phyloP scores from a whole-genome alignment of 768 basidiomycete genomes.

The Pisolithus albus region DNA sequence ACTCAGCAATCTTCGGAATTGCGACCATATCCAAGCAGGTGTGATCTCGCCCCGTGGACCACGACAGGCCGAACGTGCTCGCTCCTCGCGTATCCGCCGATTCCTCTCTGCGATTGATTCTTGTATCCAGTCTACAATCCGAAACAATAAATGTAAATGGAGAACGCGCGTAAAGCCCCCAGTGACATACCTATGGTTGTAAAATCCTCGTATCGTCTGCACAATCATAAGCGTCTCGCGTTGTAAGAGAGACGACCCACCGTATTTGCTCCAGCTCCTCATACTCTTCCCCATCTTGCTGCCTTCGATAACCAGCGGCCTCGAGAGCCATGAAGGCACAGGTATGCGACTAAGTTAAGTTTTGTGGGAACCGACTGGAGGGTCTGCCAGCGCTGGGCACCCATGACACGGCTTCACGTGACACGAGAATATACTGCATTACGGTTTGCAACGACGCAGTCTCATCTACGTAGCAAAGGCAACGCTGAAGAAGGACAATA shows the following conservation, averaged over 20 bases:
- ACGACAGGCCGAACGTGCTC: constrained; percentile 37
- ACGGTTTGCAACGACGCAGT: too few relatives aligned
- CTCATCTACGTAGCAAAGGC: too few relatives aligned
- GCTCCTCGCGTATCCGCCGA: constrained; percentile 55
- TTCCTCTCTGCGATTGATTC: constrained; percentile 88
- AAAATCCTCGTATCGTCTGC: constrained; percentile 90
- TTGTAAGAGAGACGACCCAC: constrained; percentile 28
- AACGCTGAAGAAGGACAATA: too few relatives aligned
- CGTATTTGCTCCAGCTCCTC: constrained; percentile 64
- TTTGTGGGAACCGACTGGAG: neutral
- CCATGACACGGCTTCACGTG: too few relatives aligned
- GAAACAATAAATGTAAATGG: constrained; percentile 7
- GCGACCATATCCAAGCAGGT: constrained; percentile 53
- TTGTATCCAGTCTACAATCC: constrained; percentile 83
- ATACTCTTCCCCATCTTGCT: constrained; percentile 33
- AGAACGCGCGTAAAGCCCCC: constrained; percentile 6
- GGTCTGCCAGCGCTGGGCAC: neutral
- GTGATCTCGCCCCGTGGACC: constrained; percentile 47
- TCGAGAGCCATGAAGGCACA: constrained; percentile 16
- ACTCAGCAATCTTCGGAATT: constrained; percentile 51
- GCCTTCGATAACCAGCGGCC: constrained; percentile 19
- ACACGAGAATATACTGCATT: too few relatives aligned
- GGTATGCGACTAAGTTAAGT: neutral
- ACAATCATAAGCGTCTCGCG: constrained; percentile 11
- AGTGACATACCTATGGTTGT: constrained; percentile 74